Evolutionary conservation across 1,284 basidiomycete genomes (phyloP), one percentile per base, ranked within the genome.

Genomic region (Caloboletus inedulis): DNA sequence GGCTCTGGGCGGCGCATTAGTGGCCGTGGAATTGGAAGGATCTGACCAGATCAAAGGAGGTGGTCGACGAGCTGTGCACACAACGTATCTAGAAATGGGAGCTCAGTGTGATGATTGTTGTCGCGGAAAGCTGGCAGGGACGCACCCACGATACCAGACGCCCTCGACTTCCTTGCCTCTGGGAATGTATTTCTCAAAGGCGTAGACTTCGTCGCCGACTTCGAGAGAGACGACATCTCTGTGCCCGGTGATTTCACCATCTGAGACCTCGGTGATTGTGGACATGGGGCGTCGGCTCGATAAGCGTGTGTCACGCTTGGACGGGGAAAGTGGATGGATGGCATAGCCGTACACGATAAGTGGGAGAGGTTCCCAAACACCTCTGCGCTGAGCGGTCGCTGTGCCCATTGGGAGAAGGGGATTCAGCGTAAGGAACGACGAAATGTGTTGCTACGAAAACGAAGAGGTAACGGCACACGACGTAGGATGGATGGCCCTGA

Each of bases 151-250:
- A 69, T 92, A 94, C 92, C 92, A 95, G 9, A 86, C 71, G 23
- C 85, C 85, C 51, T 91, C 88, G 14, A 82, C 81, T 60, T 88
- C 86, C 64, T 85, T 88, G 56, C 77, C 80, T 54, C 74, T 77
- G 25, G 86, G 87, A 0, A 79, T 84, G 69, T 92, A 94, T 68
- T 87, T 87, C 73, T 97, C 94, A 64, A 97, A 96, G 23, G 94
- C 93, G 73, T 98, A 98, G 35, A 98, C 87, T 69, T 98, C 95
- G 69, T 98, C 95, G 47, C 96, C 96, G 21, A 98, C 87, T 59
- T 91, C 89, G 47, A 91, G 77, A 16, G 83, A 80, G 33, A 91
- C 89, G n/a, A 91, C 84, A 55, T 91, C 87, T 52, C 82, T 77
- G 71, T 87, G 79, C 0, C 79, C 75, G 33, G 78, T 74, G 49